Evolutionary conservation across 179 eudicot species (phyloP).

Genomic region (Spergularia azorica): DNA sequence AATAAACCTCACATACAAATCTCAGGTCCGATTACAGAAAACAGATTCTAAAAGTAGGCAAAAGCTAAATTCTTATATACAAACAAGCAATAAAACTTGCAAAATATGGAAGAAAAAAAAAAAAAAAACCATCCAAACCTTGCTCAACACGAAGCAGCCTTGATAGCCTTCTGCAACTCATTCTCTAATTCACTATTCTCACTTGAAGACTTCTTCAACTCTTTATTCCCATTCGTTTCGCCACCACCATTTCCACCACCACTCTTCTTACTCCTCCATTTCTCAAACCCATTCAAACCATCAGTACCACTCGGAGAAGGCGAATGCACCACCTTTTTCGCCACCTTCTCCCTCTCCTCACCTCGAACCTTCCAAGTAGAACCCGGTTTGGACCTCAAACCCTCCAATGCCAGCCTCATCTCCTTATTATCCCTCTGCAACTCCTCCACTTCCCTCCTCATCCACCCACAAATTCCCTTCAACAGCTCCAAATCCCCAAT

Average conservation of each 20-base stretch:
- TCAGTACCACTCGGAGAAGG: conserved; percentile 34
- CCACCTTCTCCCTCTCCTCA: conserved; percentile 30
- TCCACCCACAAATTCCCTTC: conserved; percentile 75
- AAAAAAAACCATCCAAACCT: conserved; percentile 28
- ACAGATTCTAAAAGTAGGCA: conserved; percentile 22
- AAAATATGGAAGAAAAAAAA: conserved; percentile 3
- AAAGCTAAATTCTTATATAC: conserved; percentile 30
- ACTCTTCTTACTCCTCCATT: conserved; percentile 65
- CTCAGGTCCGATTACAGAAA: neutral
- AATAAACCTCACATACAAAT: neutral
- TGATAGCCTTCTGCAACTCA: conserved; percentile 80
- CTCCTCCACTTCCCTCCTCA: conserved; percentile 70
- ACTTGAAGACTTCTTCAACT: conserved; percentile 36
- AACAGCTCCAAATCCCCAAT: conserved; percentile 54
- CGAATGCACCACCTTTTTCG: conserved; percentile 37
- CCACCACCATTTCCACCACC: conserved; percentile 30
- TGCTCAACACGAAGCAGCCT: conserved; percentile 59
- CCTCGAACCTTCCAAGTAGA: conserved; percentile 32
- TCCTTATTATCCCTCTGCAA: conserved; percentile 64
- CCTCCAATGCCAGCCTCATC: conserved; percentile 55
- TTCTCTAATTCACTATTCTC: conserved; percentile 55
- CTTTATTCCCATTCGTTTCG: conserved; percentile 41
- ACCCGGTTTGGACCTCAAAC: conserved; percentile 36
- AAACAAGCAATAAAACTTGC: conserved; percentile 19
- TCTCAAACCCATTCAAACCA: conserved; percentile 50